These are phyloP conservation scores for Tolypocladium ophioglossoides DNA, from an alignment of 2,329 filamentous ascomycete species.

Conservation along the genomic window DNA sequence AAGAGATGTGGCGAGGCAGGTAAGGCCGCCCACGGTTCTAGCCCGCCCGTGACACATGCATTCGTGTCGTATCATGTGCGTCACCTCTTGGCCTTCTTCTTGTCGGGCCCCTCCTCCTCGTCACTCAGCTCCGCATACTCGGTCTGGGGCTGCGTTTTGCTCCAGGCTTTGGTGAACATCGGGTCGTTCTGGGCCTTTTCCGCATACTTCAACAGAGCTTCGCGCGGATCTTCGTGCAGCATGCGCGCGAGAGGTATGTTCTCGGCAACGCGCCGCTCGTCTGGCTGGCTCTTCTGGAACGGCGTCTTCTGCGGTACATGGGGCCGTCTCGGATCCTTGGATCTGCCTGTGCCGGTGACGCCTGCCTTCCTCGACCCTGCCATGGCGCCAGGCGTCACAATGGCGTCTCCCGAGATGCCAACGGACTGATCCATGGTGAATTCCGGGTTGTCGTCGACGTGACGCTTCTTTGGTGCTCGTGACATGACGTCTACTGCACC, in stretches of 20 bases:
- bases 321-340: slow-evolving; percentile 71
- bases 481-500: slow-evolving; percentile 87
- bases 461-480: slow-evolving; percentile 84
- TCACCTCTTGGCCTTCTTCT: slow-evolving; percentile 49
- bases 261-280: slow-evolving; percentile 79
- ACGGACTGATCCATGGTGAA: slow-evolving; percentile 75
- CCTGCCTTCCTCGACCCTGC: slow-evolving; percentile 47
- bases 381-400: slow-evolving; percentile 58
- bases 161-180: slow-evolving; percentile 90
- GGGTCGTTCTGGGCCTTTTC: slow-evolving; percentile 88
- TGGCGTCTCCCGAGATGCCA: slow-evolving; percentile 74
- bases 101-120: slow-evolving; percentile 64
- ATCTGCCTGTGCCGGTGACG: slow-evolving; percentile 66
- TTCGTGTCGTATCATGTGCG: neutral
- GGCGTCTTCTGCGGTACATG: slow-evolving; percentile 77
- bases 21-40: neutral
- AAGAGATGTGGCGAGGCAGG: neutral
- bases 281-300: slow-evolving; percentile 81
- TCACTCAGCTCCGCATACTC: slow-evolving; percentile 87
- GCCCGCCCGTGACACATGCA: neutral
- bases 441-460: slow-evolving; percentile 86
- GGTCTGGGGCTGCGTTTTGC: slow-evolving; percentile 80
- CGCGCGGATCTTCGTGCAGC: slow-evolving; percentile 91
- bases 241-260: slow-evolving; percentile 85
- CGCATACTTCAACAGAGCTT: slow-evolving; percentile 89